Conservation (phyloP, 352 stramenopile genomes). For the Globisporangium irregulare region DNA sequence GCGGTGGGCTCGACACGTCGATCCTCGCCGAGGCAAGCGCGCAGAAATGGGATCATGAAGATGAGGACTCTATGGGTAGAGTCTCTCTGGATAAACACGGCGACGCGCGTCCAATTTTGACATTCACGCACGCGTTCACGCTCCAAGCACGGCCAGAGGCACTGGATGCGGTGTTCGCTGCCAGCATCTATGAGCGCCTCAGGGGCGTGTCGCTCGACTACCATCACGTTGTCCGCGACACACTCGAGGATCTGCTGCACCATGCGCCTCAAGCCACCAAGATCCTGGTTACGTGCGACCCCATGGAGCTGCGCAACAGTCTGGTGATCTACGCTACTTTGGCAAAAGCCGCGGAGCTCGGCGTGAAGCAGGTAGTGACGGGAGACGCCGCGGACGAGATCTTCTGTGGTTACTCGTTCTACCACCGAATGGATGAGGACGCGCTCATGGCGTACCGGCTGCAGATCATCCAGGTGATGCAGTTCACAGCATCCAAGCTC, state of each 20-base stretch:
- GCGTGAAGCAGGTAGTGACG: slow-evolving; percentile 67
- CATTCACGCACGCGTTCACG: slow-evolving; percentile 51
- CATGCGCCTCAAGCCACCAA: slow-evolving; percentile 39
- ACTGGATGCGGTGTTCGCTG: slow-evolving; percentile 42
- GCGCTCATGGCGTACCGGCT: slow-evolving; percentile 64
- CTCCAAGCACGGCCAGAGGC: slow-evolving; percentile 43
- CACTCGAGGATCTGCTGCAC: slow-evolving; percentile 50
- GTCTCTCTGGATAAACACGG: slow-evolving; percentile 35
- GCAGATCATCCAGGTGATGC: slow-evolving; percentile 77
- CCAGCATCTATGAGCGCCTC: slow-evolving; percentile 42
- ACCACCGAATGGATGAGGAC: slow-evolving; percentile 55
- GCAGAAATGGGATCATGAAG: slow-evolving; percentile 26
- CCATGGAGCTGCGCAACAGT: slow-evolving; percentile 87
- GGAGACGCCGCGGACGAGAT: slow-evolving; percentile 87
- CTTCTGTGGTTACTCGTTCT: slow-evolving; percentile 88
- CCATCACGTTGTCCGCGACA: slow-evolving; percentile 58
- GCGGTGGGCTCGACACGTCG: slow-evolving; percentile 67
- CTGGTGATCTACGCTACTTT: slow-evolving; percentile 82
- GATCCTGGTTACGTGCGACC: slow-evolving; percentile 70
- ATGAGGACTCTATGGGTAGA: slow-evolving; percentile 13
- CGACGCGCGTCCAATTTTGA: slow-evolving; percentile 38
- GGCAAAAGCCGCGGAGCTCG: slow-evolving; percentile 39
- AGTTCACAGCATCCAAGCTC: slow-evolving; percentile 76
- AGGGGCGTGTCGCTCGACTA: slow-evolving; percentile 41
- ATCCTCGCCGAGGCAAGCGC: slow-evolving; percentile 60